phyloP scores from a whole-genome alignment of 306 rosid genomes.

The Prunus padus region DNA sequence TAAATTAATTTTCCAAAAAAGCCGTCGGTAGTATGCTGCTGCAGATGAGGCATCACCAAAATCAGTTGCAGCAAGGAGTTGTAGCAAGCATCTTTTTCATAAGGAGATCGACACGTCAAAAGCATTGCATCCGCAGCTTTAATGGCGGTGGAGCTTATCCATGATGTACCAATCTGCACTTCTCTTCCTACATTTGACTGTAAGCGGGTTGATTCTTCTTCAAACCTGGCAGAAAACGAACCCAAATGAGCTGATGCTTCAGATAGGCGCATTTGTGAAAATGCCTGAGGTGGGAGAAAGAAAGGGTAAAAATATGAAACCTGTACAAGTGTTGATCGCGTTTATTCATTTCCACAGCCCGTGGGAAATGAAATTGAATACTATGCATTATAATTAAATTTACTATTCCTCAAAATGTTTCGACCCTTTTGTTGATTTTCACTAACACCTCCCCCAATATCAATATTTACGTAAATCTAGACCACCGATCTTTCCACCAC shows the following conservation, averaged over 20 bases:
- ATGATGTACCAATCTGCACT: conserved; percentile 61
- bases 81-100: conserved; percentile 89
- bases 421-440: too few relatives aligned
- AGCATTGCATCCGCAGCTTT: conserved; percentile 91
- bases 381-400: too few relatives aligned
- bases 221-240: conserved; percentile 86
- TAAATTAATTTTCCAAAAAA: conserved; percentile 83
- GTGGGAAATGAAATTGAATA: background rate
- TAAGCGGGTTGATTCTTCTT: conserved; percentile 64
- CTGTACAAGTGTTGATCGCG: background rate
- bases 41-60: conserved; percentile 88
- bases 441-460: background rate
- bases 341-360: conserved; percentile 4
- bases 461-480: background rate
- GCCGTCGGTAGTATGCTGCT: conserved; percentile 60
- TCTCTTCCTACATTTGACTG: conserved; percentile 69
- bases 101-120: conserved; percentile 89
- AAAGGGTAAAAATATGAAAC: conserved; percentile 11
- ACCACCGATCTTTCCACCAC: background rate
- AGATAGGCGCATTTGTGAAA: conserved; percentile 93
- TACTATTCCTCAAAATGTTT: background rate
- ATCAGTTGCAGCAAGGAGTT: conserved; percentile 91
- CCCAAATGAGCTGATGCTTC: conserved; percentile 98
- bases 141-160: conserved; percentile 88
- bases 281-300: conserved; percentile 52